Evolutionary conservation across 768 basidiomycete genomes (phyloP).

Genomic region (Termitomyces sp.): DNA sequence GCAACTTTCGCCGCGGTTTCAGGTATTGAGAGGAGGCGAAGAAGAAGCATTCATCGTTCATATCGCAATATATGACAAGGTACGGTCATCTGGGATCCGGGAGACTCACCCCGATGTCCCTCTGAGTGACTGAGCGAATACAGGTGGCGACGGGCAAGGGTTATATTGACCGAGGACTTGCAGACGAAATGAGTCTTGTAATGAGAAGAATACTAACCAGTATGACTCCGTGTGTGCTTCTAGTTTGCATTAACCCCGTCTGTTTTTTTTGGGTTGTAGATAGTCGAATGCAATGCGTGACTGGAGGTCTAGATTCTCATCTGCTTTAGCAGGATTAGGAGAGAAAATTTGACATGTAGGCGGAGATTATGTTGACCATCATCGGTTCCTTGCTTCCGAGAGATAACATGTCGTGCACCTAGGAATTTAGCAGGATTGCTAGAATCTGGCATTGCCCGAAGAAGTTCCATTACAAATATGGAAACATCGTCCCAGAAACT

Average conservation of each 20-base stretch:
- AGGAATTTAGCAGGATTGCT: conserved; percentile 4
- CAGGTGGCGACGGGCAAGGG: not conserved
- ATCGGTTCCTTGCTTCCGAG: no score
- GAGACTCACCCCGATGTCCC: not conserved
- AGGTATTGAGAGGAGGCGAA: no score
- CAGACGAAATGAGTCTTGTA: not conserved
- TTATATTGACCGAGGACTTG: conserved; percentile 1
- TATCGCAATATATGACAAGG: not conserved
- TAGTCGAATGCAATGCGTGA: not conserved
- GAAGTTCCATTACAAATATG: conserved; percentile 8
- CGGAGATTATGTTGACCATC: conserved; percentile 18
- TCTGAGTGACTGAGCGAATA: not conserved
- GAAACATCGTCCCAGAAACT: conserved; percentile 12
- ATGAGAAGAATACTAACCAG: not conserved
- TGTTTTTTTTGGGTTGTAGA: not conserved
- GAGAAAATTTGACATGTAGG: not conserved
- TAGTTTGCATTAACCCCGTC: not conserved
- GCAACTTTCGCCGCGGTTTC: not conserved
- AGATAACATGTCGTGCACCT: conserved; percentile 6
- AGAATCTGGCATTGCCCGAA: conserved; percentile 1
- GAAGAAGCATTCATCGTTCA: not conserved
- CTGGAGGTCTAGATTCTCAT: not conserved
- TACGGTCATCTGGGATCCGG: not conserved
- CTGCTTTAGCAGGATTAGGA: no score
- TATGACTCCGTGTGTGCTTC: not conserved